These are phyloP conservation scores for Trypanosoma caninum DNA, from an alignment of 208 protist species.

Conservation along the genomic window DNA sequence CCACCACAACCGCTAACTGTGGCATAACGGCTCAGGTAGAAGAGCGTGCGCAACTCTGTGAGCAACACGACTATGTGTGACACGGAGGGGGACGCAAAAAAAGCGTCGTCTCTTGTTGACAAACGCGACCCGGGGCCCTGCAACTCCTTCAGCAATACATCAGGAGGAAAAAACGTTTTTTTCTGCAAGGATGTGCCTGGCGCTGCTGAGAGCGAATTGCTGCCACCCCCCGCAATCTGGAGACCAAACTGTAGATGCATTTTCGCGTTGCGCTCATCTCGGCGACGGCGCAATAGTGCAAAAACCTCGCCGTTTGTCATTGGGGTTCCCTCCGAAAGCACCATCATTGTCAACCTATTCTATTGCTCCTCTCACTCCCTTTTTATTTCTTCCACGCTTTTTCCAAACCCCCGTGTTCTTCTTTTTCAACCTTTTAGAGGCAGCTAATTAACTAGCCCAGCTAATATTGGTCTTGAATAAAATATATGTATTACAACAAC, in stretches of 20 bases:
- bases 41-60: conserved; percentile 63
- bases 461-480: too few relatives aligned
- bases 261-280: conserved; percentile 71
- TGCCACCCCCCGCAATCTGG: conserved; percentile 31
- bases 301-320: conserved; percentile 85
- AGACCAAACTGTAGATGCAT: conserved; percentile 61
- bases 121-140: too few relatives aligned
- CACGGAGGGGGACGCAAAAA: conserved; percentile 39
- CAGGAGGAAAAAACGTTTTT: conserved; percentile 28
- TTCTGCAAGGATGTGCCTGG: not conserved
- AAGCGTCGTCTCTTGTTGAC: conserved; percentile 17
- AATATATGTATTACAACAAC: conserved; percentile 4
- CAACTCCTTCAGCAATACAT: too few relatives aligned
- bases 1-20: conserved; percentile 14
- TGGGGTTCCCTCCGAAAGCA: conserved; percentile 61
- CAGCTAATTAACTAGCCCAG: too few relatives aligned
- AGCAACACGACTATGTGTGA: conserved; percentile 66
- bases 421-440: too few relatives aligned
- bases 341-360: conserved; percentile 13
- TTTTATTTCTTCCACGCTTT: not conserved
- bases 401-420: not conserved
- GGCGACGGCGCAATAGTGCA: conserved; percentile 64
- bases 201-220: conserved; percentile 6
- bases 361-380: not conserved
- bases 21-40: conserved; percentile 43